Evolutionary conservation across 2,329 filamentous ascomycete species (phyloP), one percentile per base, ranked within the genome.

Genomic region (Claviceps maximensis): DNA sequence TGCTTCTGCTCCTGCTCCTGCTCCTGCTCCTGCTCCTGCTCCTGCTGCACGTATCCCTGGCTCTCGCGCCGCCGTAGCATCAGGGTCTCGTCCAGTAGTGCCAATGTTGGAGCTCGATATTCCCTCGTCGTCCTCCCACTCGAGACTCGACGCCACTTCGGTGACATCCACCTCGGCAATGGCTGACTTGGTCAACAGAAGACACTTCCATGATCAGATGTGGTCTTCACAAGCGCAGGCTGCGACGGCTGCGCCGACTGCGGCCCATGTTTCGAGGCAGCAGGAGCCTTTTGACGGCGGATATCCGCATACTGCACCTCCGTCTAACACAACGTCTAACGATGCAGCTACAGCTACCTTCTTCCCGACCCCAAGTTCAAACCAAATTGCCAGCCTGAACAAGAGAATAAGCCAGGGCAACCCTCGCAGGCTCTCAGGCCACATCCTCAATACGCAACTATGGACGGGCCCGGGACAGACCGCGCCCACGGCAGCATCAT

Each of bases 341-440:
- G 65, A 69, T 19, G 60, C 67, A 38, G 61, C 63, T 9, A 63
- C 67, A 19, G 60, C 65, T 10, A 41, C 33, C 10, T 58, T 74
- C 3, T 70, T 72, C 5, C 69, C 69, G 7, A 58, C 65, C 0
- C 69, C 70, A 2, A 65, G 65, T 25, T 66, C 66, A 7, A 69
- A 68, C n/a, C 73, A 74, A 54, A 55, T 70, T 36, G 62, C 65
- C 12, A 67, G 66, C 53, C 54, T 70, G 17, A 67, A 69, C 52
- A 67, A 63, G 54, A 67, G 69, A 38, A 65, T 67, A 23, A 67
- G 68, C 15, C 67, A 68, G 33, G 64, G 65, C 12, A 61, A 66
- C 7, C 66, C 73, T 9, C 67, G 69, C 9, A 71, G 71, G 3
- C 60, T 73, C 5, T 76, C 74, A 5, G 71, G 71, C 5, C 68